Conservation (phyloP, 495 filamentous ascomycete species). For the Lindgomyces ingoldianus region DNA sequence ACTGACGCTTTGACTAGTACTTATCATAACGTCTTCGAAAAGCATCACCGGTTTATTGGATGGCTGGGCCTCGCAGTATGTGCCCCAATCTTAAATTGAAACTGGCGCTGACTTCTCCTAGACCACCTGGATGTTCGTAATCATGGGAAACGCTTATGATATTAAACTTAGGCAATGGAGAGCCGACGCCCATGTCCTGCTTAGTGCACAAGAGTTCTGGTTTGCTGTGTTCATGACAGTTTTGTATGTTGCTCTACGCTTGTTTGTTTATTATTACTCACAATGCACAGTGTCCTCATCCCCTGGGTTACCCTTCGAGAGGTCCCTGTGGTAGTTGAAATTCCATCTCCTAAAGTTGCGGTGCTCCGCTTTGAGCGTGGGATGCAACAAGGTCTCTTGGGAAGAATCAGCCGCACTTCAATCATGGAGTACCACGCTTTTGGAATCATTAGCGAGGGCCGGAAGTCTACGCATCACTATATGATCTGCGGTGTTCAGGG, state of each 20-base stretch:
- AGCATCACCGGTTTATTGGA: constrained; percentile 51
- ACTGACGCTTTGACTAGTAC: constrained; percentile 30
- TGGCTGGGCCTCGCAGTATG: constrained; percentile 50
- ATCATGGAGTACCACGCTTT: constrained; percentile 55
- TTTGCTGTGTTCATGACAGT: constrained; percentile 52
- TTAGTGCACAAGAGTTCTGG: constrained; percentile 51
- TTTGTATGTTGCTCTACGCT: constrained; percentile 41
- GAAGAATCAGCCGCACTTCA: constrained; percentile 50
- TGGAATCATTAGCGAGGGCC: constrained; percentile 51
- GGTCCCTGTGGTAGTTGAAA: constrained; percentile 50
- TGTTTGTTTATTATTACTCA: constrained; percentile 30
- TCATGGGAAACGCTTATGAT: constrained; percentile 48
- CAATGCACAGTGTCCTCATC: constrained; percentile 45
- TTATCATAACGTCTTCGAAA: constrained; percentile 49
- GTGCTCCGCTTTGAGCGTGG: constrained; percentile 48
- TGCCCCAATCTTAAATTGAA: constrained; percentile 4
- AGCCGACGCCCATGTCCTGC: constrained; percentile 42
- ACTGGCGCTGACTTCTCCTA: constrained; percentile 32
- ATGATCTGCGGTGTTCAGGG: constrained; percentile 53
- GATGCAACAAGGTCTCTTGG: constrained; percentile 53
- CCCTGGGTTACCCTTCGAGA: constrained; percentile 51
- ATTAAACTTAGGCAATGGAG: constrained; percentile 45
- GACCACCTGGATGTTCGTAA: constrained; percentile 50
- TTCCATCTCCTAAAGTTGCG: constrained; percentile 50
- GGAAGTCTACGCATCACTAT: constrained; percentile 46